phyloP scores from a whole-genome alignment of 495 filamentous ascomycete species.

The Penicillium longicatenatum region DNA sequence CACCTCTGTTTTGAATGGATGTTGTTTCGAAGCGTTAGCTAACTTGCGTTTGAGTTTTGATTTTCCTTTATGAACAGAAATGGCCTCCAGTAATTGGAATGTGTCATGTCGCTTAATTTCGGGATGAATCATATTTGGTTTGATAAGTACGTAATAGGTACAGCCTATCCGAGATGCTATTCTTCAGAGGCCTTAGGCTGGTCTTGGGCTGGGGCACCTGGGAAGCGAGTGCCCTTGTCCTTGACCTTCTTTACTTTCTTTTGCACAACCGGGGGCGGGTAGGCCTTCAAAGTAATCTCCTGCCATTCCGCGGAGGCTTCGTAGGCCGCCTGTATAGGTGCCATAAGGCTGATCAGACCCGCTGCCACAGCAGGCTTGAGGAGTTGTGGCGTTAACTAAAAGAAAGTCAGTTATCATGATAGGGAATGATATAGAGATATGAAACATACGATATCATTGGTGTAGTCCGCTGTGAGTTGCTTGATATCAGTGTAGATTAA shows the following conservation, averaged over 20 bases:
- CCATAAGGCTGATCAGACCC: constrained; percentile 70
- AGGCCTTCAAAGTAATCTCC: constrained; percentile 76
- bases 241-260: constrained; percentile 81
- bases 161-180: background rate
- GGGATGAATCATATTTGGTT: background rate
- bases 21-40: background rate
- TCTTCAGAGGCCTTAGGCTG: constrained; percentile 14
- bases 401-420: constrained; percentile 30
- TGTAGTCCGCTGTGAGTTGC: constrained; percentile 76
- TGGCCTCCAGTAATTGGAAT: background rate
- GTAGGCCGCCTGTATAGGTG: constrained; percentile 73
- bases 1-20: background rate
- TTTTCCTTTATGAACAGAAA: background rate
- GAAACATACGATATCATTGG: constrained; percentile 69
- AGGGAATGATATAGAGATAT: background rate
- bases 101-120: background rate
- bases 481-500: constrained; percentile 73
- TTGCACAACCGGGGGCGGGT: constrained; percentile 64
- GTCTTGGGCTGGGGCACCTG: constrained; percentile 48
- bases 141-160: background rate
- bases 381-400: constrained; percentile 77
- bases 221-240: constrained; percentile 73
- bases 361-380: constrained; percentile 76
- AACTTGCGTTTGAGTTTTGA: background rate
- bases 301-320: constrained; percentile 76